phyloP scores from a whole-genome alignment of 139 green algal genomes.

The Desmodesmus armatus region DNA sequence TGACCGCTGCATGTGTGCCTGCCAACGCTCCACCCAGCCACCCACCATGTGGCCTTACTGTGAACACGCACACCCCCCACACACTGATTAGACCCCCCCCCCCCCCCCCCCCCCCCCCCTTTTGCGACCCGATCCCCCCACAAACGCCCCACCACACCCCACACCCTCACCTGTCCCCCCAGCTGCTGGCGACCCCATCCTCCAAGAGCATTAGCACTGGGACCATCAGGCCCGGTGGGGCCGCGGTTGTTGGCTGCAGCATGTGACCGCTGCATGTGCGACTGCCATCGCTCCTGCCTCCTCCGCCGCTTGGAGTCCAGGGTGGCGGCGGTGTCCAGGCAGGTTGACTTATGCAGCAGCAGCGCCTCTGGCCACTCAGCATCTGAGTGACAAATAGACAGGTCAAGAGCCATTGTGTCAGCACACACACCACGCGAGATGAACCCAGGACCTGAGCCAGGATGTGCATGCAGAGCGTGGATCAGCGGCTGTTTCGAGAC shows the following conservation, averaged over 20 bases:
- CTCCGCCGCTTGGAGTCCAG: slow-evolving; percentile 26
- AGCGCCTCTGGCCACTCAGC: slow-evolving; percentile 37
- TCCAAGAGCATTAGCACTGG: not conserved
- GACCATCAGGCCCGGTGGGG: not conserved
- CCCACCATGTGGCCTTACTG: no score
- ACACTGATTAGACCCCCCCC: no score
- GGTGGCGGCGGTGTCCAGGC: slow-evolving; percentile 24
- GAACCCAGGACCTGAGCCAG: no score
- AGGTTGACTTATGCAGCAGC: slow-evolving; percentile 35
- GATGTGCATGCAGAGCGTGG: no score
- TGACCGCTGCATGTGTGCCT: not conserved
- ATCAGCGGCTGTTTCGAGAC: no score
- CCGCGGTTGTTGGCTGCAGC: no score
- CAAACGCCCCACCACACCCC: no score
- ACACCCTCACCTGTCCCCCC: not conserved
- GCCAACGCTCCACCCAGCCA: slow-evolving; percentile 31
- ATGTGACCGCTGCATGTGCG: not conserved
- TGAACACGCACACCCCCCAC: no score
- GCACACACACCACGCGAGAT: no score
- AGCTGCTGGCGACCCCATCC: no score
- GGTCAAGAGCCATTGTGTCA: not conserved
- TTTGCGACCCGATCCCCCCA: no score
- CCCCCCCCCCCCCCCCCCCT: not conserved
- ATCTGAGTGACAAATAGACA: slow-evolving; percentile 22
- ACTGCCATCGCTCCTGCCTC: slow-evolving; percentile 33